Percentiles rank a stretch among this genome's conserved stretches.
phyloP scores from a whole-genome alignment of 768 basidiomycete species.

The Lentinula lateritia region DNA sequence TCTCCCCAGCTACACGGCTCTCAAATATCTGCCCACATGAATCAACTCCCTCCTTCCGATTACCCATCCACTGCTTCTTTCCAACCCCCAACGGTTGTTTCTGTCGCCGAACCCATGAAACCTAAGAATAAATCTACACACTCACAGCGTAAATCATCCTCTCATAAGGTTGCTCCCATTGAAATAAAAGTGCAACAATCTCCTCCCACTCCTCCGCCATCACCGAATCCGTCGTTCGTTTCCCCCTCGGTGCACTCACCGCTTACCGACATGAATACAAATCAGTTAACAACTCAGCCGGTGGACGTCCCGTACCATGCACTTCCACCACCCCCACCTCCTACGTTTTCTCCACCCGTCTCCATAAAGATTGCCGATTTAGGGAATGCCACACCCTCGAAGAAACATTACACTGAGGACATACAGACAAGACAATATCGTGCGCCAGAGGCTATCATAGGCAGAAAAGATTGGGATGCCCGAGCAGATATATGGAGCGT shows the following conservation, averaged over 20 bases:
- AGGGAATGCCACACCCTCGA: conserved; percentile 91
- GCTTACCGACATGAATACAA: no score
- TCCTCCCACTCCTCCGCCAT: conserved; percentile 8
- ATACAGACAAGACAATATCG: conserved; percentile 97
- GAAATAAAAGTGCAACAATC: background rate
- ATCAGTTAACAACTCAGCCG: background rate
- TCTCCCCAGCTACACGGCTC: conserved; percentile 1
- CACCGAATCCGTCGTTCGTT: conserved; percentile 4
- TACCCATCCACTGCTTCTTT: background rate
- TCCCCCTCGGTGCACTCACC: background rate
- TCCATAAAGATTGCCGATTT: conserved; percentile 92
- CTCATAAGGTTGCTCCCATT: background rate
- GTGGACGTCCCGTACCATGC: background rate
- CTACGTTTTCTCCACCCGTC: conserved; percentile 38
- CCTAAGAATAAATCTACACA: background rate
- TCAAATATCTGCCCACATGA: conserved; percentile 1
- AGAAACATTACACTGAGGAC: conserved; percentile 87
- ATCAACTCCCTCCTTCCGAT: background rate
- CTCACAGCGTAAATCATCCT: conserved; percentile 1
- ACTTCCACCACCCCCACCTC: background rate
- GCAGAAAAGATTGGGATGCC: conserved; percentile 79
- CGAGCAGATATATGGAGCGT: conserved; percentile 90
- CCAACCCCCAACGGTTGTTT: conserved; percentile 31
- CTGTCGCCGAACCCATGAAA: conserved; percentile 34
- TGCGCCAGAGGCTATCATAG: conserved; percentile 90